Evolutionary conservation across 73 alveolate species (phyloP), one percentile per base, ranked within the genome.

Genomic region (Stentor coeruleus): DNA sequence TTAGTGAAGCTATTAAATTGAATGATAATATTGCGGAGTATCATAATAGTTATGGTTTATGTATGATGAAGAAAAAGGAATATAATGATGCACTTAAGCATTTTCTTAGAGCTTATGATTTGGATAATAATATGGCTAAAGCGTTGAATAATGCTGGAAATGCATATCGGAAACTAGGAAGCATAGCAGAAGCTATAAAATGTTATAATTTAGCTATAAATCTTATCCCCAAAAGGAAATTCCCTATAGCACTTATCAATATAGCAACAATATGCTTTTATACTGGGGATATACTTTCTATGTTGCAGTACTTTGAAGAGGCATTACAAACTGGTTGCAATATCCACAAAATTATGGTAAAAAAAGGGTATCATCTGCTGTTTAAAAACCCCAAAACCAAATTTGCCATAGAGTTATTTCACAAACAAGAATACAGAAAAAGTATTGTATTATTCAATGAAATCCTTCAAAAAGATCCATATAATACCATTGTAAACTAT

Each of bases 111-210:
- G 83, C 75, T 6, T 55, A 74, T 3, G 85, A 82, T 37, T 15
- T 82, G 35, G 74, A 82, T 49, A 3, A 39, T 4, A 20, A 14
- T 2, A 42, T 37, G 36, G 82, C 74, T 0, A 38, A 74, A 39
- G 88, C 88, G 0, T 28, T 55, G 38, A 82, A 82, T 31, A 74
- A 73, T 28, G 28, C 66, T 20, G 88, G 88, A 60, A 15, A 60
- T 15, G 86, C 86, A 3, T 82, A 82, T 40, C 37, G 83, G n/a
- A 73, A 74, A 15, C n/a, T 14, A 3, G 87, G 87, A 0, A 42
- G 42, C 0, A 3, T 6, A 3, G 11, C 58, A 15, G 85, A 77
- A 82, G 88, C 88, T 3, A 82, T 82, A 35, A 15, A 75, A 0
- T 35, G 58, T 40, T 75, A 75, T 38, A 26, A 26, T 35, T 20